Base-by-base conservation (phyloP, 768 basidiomycete species). In the Lanmaoa rubissima region DNA sequence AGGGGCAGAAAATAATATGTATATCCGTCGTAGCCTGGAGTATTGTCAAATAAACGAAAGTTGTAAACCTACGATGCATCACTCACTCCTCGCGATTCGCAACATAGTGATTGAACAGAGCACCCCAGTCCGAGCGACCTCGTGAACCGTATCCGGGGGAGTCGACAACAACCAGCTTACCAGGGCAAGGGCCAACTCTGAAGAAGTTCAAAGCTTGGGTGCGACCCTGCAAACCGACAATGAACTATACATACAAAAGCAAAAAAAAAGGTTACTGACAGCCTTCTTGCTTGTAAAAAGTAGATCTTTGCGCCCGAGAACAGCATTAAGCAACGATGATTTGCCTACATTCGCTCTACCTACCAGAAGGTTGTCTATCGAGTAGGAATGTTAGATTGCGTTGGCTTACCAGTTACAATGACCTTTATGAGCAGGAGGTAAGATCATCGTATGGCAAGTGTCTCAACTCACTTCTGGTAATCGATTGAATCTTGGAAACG, bases 301-400 rank as follows among this genome's bases (percentile, higher is more conserved):
- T 32, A 92, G 70, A 40, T 76, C 73, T 51, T 69, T 84, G 35
- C 86, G 74, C 2, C 82, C 82, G 5, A 90, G 64, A 5, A 91
- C 79, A 13, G 84, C 81, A 60, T 91, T 92, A 10, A 91, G 76
- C 32, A 92, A 70, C 4, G 85, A 81, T 1, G 88, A 90, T 68
- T 92, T 92, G 28, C 90, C 90, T 24, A 78, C 84, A 64, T 92
- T 92, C 3, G 90, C 88, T 57, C 90, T 84, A 19, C 90, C 90
- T 88, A 56, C 19, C 43, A 51, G 17, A 40, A 2, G 24, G 26
- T 35, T 12, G 41, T 42, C 16, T 16, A 36, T 32, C 45, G 19
- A 46, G 42, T 4, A 28, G n/a, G 39, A 41, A 17, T n/a, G 11
- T 4, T 26, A 31, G 39, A 39, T 21, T 12, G 44, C 14, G n/a